Conservation (phyloP, 208 protist species). For the Angomonas ambiguus region DNA sequence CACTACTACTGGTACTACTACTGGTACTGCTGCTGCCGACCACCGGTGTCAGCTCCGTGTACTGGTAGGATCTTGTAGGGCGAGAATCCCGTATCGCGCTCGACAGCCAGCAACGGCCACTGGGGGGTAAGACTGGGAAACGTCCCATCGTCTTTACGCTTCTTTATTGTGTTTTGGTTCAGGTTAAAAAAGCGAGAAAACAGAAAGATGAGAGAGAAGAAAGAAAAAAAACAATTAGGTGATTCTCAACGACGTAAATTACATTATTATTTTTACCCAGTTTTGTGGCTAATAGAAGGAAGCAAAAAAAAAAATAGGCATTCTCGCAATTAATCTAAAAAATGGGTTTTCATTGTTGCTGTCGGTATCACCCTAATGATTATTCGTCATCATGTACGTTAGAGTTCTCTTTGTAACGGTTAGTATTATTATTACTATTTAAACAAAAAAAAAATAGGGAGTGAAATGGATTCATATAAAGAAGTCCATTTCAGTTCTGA, state of each 20-base stretch:
- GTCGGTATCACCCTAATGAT: no score
- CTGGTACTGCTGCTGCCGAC: neutral
- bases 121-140: slow-evolving; percentile 16
- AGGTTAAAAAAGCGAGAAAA: neutral
- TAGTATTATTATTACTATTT: neutral
- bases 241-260: no score
- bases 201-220: neutral
- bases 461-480: neutral
- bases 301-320: no score
- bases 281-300: no score
- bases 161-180: neutral
- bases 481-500: no score
- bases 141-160: neutral
- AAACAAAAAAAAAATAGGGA: slow-evolving; percentile 6
- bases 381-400: no score
- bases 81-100: neutral
- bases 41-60: neutral
- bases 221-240: no score
- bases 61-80: neutral
- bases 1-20: no score
- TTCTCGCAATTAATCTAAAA: no score
- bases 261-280: no score
- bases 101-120: slow-evolving; percentile 28
- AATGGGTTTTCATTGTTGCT: no score
- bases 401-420: neutral